Evolutionary conservation across 2,329 filamentous ascomycete genomes (phyloP), one percentile per base, ranked within the genome.

Genomic region (Aspergillus sp.): DNA sequence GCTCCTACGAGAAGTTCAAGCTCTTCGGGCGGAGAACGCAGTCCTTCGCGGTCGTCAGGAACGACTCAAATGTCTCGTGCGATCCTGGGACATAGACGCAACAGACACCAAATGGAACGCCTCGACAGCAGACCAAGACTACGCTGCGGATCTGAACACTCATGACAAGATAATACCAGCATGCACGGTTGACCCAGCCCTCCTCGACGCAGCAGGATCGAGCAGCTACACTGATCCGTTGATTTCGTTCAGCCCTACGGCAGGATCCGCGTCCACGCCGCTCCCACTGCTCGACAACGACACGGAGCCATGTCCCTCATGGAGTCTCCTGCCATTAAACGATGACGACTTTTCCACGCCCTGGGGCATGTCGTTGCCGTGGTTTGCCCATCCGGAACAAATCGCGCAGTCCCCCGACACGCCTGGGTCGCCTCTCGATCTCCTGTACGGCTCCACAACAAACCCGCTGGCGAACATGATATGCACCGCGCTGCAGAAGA

Each of bases 381-480:
- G 61, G 60, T 50, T 65, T 20, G 42, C 46, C 3, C 52, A 57
- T 22, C 62, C 55, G 13, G 55, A 62, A 3, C 49, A 51, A 9
- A 60, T 66, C n/a, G 41, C 44, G 3, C 32, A 50, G 4, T 65
- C 53, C 16, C 62, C 64, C 4, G 55, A 60, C 14, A 48, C 49
- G 9, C 57, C 26, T 30, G 26, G 59, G 2, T 64, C 63, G 0
- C 64, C 64, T 0, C 56, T 66, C 2, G 64, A 66, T 13, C 45
- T 67, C 4, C 45, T 67, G 1, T 64, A 67, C 19, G 65, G 65
- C 14, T 62, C 59, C 19, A 59, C 59, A 16, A 56, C 56, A 38
- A 67, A 67, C 35, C 36, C 45, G 13, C 53, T 66, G 9, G 64
- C 64, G 40, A 49, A 66, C n/a, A 49, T 55, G 45, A 64, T 67